Conservation (phyloP, 2,329 filamentous ascomycete genomes). For the Calonectria montana region DNA sequence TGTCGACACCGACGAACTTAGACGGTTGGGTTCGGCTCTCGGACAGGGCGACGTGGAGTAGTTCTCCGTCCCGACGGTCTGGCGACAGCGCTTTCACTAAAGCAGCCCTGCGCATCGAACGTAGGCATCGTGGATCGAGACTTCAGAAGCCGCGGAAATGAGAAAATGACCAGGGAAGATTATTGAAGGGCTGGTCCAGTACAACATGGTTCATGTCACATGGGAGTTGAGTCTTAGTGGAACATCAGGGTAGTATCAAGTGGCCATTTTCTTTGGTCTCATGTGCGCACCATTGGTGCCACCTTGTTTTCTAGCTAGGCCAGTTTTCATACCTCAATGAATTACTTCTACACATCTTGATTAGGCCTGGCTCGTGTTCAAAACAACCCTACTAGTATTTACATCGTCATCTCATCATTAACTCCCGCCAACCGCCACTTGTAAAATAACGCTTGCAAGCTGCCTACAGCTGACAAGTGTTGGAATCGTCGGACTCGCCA, state of each 20-base stretch:
- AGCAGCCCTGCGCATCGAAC: not conserved
- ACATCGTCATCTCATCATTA: constrained; percentile 30
- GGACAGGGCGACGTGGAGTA: constrained; percentile 38
- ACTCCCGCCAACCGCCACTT: not conserved
- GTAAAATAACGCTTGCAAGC: not conserved
- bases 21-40: constrained; percentile 34
- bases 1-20: constrained; percentile 41
- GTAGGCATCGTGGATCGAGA: not conserved
- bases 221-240: not conserved
- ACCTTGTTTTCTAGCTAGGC: not conserved
- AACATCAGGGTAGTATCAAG: not conserved
- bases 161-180: not conserved
- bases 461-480: constrained; percentile 31
- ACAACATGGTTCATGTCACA: not conserved
- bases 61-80: constrained; percentile 44
- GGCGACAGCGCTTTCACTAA: constrained; percentile 34
- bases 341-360: constrained; percentile 14
- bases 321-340: not conserved
- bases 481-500: constrained; percentile 35
- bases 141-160: not conserved
- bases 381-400: constrained; percentile 7
- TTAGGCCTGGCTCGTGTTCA: not conserved
- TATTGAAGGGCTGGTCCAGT: not conserved
- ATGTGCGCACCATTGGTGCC: not conserved
- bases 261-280: not conserved